Evolutionary conservation across 768 basidiomycete genomes (phyloP).

Genomic region (Dictyophora rubrovolvata): DNA sequence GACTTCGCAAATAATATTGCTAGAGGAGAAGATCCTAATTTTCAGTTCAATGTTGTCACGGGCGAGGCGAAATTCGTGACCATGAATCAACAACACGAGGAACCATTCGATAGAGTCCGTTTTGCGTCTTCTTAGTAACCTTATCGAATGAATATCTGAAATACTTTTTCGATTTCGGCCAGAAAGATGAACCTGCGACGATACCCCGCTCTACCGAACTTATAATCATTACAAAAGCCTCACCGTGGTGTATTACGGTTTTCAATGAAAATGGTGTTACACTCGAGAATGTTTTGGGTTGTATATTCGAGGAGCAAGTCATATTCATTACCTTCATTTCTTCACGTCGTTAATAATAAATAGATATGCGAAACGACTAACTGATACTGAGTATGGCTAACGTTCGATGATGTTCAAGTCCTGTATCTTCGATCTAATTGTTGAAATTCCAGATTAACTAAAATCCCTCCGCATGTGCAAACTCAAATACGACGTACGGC

Average conservation of each 20-base stretch:
- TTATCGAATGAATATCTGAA: too few species aligned
- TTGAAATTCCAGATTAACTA: constrained; percentile 26
- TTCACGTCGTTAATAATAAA: background rate
- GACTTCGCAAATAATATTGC: background rate
- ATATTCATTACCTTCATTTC: background rate
- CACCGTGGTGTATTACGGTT: constrained; percentile 73
- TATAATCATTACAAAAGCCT: constrained; percentile 45
- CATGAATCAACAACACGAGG: constrained; percentile 52
- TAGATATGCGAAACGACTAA: constrained; percentile 3
- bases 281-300: constrained; percentile 59
- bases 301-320: constrained; percentile 69
- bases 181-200: constrained; percentile 56
- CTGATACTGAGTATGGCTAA: background rate
- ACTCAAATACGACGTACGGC: constrained; percentile 63
- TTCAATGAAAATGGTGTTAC: constrained; percentile 68
- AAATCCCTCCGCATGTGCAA: constrained; percentile 53
- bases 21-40: constrained; percentile 32
- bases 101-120: constrained; percentile 3
- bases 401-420: background rate
- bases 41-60: constrained; percentile 61
- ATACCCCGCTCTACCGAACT: constrained; percentile 55
- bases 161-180: constrained; percentile 8
- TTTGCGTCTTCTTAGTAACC: background rate
- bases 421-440: background rate
- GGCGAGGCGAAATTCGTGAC: constrained; percentile 60